A percentile compares a stretch with the other conserved stretches of the same genome.
These are phyloP conservation scores for Fistulifera pelliculosa DNA, from an alignment of 108 stramenopile genomes.

Conservation along the genomic window DNA sequence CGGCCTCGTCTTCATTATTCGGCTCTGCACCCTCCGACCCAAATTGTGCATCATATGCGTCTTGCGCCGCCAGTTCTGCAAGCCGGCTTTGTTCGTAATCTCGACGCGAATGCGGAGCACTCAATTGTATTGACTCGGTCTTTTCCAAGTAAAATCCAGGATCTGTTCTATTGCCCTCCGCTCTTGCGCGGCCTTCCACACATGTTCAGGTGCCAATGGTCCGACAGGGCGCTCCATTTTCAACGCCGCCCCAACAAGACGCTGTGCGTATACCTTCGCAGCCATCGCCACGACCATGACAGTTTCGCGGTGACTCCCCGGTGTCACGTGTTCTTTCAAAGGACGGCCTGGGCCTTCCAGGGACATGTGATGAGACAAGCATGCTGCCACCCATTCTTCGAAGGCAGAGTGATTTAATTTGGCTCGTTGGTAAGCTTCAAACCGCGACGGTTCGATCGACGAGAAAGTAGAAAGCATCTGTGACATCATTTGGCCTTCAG, in stretches of 20 bases:
- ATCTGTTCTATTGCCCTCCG: slow-evolving; percentile 55
- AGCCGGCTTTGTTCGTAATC: slow-evolving; percentile 15
- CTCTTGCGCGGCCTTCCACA: slow-evolving; percentile 38
- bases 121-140: too few species aligned
- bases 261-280: slow-evolving; percentile 73
- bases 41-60: slow-evolving; percentile 36
- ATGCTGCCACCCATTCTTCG: slow-evolving; percentile 35
- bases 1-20: neutral
- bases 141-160: slow-evolving; percentile 66
- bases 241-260: slow-evolving; percentile 53
- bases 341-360: neutral
- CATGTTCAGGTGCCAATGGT: slow-evolving; percentile 37
- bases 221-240: slow-evolving; percentile 8
- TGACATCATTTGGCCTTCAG: slow-evolving; percentile 37
- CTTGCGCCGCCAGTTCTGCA: slow-evolving; percentile 48
- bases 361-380: slow-evolving; percentile 11
- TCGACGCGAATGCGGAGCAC: too few species aligned
- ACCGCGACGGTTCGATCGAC: slow-evolving; percentile 31
- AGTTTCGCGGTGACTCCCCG: slow-evolving; percentile 54
- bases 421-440: slow-evolving; percentile 40
- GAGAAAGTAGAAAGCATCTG: slow-evolving; percentile 36
- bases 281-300: slow-evolving; percentile 55
- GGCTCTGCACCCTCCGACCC: slow-evolving; percentile 10
- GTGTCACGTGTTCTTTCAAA: slow-evolving; percentile 43
- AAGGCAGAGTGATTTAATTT: slow-evolving; percentile 25